A percentile compares a stretch with the other conserved stretches of the same genome.
Conservation (phyloP, 2,329 filamentous ascomycete genomes). For the Lecanoromycetidae sp. region DNA sequence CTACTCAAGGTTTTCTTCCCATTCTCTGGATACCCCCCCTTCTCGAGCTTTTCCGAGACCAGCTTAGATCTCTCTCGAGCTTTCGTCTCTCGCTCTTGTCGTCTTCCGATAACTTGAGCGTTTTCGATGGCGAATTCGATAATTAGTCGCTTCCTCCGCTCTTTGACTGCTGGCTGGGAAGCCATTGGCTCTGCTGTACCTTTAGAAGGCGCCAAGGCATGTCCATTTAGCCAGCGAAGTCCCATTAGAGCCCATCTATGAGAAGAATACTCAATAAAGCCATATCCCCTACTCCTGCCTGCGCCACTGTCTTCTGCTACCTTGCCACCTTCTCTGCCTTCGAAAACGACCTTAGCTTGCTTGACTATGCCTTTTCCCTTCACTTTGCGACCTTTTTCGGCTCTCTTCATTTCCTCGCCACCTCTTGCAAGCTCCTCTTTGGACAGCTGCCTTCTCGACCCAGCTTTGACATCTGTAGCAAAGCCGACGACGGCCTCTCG, state of each 20-base stretch:
- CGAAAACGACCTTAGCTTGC: conserved; percentile 91
- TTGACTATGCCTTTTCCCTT: conserved; percentile 80
- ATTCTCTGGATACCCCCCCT: conserved; percentile 23
- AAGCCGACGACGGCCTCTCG: conserved; percentile 90
- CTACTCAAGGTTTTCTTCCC: conserved; percentile 20
- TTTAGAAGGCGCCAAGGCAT: conserved; percentile 35
- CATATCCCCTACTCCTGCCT: conserved; percentile 81
- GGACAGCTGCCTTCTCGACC: conserved; percentile 64
- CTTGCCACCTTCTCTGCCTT: conserved; percentile 75
- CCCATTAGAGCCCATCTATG: conserved; percentile 94
- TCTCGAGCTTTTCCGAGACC: conserved; percentile 18
- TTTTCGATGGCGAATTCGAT: conserved; percentile 98
- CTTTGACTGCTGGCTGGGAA: conserved; percentile 4
- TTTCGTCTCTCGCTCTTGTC: conserved; percentile 52
- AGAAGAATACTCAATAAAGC: conserved; percentile 91
- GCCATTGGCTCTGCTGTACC: not conserved
- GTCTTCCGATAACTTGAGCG: conserved; percentile 78
- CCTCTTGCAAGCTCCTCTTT: conserved; percentile 77
- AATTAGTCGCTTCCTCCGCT: conserved; percentile 74
- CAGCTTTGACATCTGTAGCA: conserved; percentile 73
- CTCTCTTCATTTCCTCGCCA: conserved; percentile 65
- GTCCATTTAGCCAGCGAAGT: conserved; percentile 82
- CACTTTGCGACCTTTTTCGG: conserved; percentile 64
- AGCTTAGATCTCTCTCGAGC: conserved; percentile 31
- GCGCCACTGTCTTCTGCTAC: conserved; percentile 63